phyloP scores from a whole-genome alignment of 352 stramenopile species.

The Pythium oligandrum region DNA sequence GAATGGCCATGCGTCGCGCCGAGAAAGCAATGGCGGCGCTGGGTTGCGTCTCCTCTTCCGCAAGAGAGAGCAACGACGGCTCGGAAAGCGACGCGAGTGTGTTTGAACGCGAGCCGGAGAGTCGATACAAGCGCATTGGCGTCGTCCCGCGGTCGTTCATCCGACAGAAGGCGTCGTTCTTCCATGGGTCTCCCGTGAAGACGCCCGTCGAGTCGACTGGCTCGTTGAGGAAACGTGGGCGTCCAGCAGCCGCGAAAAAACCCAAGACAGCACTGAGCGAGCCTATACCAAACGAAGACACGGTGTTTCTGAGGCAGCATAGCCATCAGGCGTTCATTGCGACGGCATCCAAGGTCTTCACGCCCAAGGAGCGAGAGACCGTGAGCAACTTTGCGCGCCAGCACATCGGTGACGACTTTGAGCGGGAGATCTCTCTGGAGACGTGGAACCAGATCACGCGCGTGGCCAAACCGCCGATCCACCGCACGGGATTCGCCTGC shows the following conservation, averaged over 20 bases:
- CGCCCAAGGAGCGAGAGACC: constrained; percentile 49
- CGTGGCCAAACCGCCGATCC: constrained; percentile 31
- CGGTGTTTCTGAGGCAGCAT: constrained; percentile 36
- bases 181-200: constrained; percentile 28
- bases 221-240: background rate
- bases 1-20: constrained; percentile 43
- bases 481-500: constrained; percentile 61
- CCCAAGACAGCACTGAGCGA: constrained; percentile 14
- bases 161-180: constrained; percentile 53
- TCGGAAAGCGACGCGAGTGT: constrained; percentile 1
- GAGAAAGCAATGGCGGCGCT: constrained; percentile 44
- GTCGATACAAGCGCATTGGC: constrained; percentile 25
- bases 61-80: background rate
- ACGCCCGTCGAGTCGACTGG: background rate
- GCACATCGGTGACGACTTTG: constrained; percentile 5
- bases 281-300: constrained; percentile 47
- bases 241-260: background rate
- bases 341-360: constrained; percentile 39
- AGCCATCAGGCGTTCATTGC: constrained; percentile 62
- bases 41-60: background rate
- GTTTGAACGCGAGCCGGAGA: constrained; percentile 28
- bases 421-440: constrained; percentile 23
- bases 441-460: constrained; percentile 43
- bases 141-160: constrained; percentile 52
- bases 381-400: constrained; percentile 38